Percentiles rank a stretch among this genome's conserved stretches.
Evolutionary conservation across 768 basidiomycete genomes (phyloP).

Genomic region (Phylloporus rhodoxanthus): DNA sequence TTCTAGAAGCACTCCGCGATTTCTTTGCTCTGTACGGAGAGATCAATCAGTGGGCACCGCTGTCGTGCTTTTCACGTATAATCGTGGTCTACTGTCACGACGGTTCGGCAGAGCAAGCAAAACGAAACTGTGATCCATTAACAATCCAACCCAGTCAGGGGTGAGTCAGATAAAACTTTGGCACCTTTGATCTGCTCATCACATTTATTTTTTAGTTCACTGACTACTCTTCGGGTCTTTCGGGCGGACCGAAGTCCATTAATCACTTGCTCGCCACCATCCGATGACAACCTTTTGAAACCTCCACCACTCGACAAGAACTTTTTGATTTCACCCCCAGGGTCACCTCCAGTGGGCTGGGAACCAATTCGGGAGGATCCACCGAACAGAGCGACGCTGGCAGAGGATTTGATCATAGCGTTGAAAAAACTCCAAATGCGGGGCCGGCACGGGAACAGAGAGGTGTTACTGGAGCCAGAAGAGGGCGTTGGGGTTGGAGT

Average conservation of each 20-base stretch:
- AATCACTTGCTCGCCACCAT: slow-evolving; percentile 31
- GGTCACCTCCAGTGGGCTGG: slow-evolving; percentile 97
- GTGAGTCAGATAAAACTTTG: slow-evolving; percentile 35
- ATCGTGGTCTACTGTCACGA: slow-evolving; percentile 71
- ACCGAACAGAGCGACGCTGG: slow-evolving; percentile 77
- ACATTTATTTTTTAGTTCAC: slow-evolving; percentile 32
- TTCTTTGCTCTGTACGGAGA: slow-evolving; percentile 76
- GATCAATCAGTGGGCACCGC: slow-evolving; percentile 87
- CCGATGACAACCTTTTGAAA: slow-evolving; percentile 38
- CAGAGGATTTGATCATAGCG: slow-evolving; percentile 81
- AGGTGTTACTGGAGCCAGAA: slow-evolving; percentile 61
- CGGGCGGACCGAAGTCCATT: slow-evolving; percentile 69
- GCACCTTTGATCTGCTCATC: slow-evolving; percentile 6
- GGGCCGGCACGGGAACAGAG: slow-evolving; percentile 36
- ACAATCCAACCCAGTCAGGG: slow-evolving; percentile 46
- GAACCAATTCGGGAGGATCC: slow-evolving; percentile 87
- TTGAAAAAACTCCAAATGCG: slow-evolving; percentile 62
- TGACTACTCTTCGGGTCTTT: slow-evolving; percentile 58
- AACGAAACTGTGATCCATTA: slow-evolving; percentile 59
- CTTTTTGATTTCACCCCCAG: slow-evolving; percentile 96
- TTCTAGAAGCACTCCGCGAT: slow-evolving; percentile 57
- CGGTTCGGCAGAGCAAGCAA: slow-evolving; percentile 62
- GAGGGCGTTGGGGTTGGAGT: slow-evolving; percentile 72
- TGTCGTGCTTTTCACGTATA: slow-evolving; percentile 75
- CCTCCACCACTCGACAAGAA: slow-evolving; percentile 86